Percentiles rank a stretch among this genome's conserved stretches.
phyloP scores from a whole-genome alignment of 495 filamentous ascomycete species.

The Trichoderma gamsii region DNA sequence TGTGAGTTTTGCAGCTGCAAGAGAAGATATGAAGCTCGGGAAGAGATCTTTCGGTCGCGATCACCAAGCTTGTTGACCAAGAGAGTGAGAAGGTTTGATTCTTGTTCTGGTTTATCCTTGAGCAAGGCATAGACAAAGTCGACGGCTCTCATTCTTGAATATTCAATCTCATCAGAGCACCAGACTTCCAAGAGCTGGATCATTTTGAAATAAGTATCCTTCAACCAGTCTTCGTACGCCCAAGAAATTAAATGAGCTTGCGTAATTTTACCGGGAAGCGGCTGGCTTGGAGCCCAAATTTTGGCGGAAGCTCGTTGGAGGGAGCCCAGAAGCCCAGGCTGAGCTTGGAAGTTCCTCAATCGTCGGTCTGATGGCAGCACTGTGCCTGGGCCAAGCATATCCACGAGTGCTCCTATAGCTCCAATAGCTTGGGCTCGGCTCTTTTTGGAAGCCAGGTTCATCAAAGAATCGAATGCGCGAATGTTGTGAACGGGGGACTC shows the following conservation, averaged over 20 bases:
- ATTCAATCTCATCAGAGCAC: conserved; percentile 91
- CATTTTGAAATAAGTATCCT: conserved; percentile 83
- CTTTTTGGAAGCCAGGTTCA: conserved; percentile 75
- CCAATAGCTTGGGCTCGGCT: conserved; percentile 91
- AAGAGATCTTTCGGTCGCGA: conserved; percentile 87
- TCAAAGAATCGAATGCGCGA: conserved; percentile 77
- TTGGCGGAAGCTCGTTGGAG: conserved; percentile 50
- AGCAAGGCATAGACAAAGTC: conserved; percentile 85
- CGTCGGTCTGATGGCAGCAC: conserved; percentile 78
- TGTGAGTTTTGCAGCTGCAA: conserved; percentile 84
- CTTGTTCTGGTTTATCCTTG: conserved; percentile 94
- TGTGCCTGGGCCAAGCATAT: conserved; percentile 83
- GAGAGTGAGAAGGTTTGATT: conserved; percentile 84
- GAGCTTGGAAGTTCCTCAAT: conserved; percentile 68
- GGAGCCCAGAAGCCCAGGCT: conserved; percentile 65
- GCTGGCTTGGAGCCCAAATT: conserved; percentile 59
- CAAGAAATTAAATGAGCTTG: conserved; percentile 75
- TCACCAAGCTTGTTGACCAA: conserved; percentile 96
- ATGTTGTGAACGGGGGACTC: conserved; percentile 91
- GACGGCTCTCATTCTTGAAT: conserved; percentile 75
- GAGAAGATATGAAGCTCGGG: conserved; percentile 81
- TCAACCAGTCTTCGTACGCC: conserved; percentile 93
- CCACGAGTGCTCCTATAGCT: conserved; percentile 84
- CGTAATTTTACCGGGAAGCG: conserved; percentile 62
- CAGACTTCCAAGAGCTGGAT: conserved; percentile 83